Percentiles rank a stretch among this genome's conserved stretches.
These are phyloP conservation scores for Phytophthora pini DNA, from an alignment of 352 stramenopile species.

Conservation along the genomic window DNA sequence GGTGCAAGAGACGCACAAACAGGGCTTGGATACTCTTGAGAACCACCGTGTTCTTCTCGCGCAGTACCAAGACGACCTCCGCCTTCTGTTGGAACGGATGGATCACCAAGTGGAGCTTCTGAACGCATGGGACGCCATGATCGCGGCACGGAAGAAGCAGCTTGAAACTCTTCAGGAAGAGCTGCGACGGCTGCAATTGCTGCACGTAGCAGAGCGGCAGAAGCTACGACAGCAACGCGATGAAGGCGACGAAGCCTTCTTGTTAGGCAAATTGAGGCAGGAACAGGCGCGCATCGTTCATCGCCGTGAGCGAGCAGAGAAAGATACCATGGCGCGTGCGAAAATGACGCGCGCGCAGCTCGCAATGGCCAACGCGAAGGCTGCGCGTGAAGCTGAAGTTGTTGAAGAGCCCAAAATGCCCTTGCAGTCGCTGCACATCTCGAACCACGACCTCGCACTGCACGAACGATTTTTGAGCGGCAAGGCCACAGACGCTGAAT, in stretches of 20 bases:
- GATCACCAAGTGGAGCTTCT: conserved; percentile 58
- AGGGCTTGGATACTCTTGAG: conserved; percentile 48
- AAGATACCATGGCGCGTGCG: conserved; percentile 42
- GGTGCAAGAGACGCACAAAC: conserved; percentile 47
- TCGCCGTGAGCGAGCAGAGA: conserved; percentile 48
- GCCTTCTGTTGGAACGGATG: conserved; percentile 56
- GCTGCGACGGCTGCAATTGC: conserved; percentile 55
- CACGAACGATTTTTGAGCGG: conserved; percentile 76
- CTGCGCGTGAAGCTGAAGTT: conserved; percentile 22
- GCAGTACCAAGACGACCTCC: conserved; percentile 67
- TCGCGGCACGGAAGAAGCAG: conserved; percentile 62
- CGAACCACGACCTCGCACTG: conserved; percentile 73
- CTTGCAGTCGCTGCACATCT: conserved; percentile 65
- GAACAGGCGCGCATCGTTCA: conserved; percentile 59
- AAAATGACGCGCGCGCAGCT: conserved; percentile 47
- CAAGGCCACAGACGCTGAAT: conserved; percentile 65
- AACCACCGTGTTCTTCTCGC: conserved; percentile 53
- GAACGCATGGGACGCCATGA: conserved; percentile 77
- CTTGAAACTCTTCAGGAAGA: conserved; percentile 66
- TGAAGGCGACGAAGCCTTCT: conserved; percentile 66
- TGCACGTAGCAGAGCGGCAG: conserved; percentile 71
- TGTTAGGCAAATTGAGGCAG: conserved; percentile 64
- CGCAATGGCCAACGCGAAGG: conserved; percentile 25
- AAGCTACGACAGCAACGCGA: conserved; percentile 67
- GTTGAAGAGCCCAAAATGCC: conserved; percentile 51